A percentile compares a stretch with the other conserved stretches of the same genome.
phyloP scores from a whole-genome alignment of 257 asterid species.

The Nicotiana paniculata region DNA sequence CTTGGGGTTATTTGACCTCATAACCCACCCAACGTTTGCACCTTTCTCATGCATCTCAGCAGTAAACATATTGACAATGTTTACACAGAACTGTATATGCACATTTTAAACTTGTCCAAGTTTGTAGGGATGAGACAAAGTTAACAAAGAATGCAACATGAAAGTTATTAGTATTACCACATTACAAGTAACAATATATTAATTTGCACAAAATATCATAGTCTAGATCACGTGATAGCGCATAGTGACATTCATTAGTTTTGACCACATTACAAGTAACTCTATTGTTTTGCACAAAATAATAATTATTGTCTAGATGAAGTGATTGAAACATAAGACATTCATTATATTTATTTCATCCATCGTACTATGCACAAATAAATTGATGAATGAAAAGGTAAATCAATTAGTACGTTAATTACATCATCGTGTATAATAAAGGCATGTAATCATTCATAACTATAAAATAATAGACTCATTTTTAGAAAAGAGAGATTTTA shows the following conservation, averaged over 20 bases:
- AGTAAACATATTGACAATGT: not conserved
- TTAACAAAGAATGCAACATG: not conserved
- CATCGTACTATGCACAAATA: not conserved
- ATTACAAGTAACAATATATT: not conserved
- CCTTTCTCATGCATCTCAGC: constrained; percentile 54
- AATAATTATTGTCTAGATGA: not conserved
- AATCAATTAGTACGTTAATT: not conserved
- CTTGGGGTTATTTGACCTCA: constrained; percentile 37
- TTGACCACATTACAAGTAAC: not conserved
- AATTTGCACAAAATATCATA: not conserved
- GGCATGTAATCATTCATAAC: not conserved
- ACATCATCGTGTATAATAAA: not conserved
- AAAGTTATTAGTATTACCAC: not conserved
- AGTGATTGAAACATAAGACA: not conserved
- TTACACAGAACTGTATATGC: not conserved
- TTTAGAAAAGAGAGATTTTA: too few species aligned
- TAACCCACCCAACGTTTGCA: constrained; percentile 35
- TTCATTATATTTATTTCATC: not conserved
- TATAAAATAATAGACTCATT: not conserved
- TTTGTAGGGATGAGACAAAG: not conserved
- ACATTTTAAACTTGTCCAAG: not conserved
- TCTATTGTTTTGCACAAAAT: not conserved
- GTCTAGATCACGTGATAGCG: not conserved
- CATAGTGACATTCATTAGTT: too few species aligned
- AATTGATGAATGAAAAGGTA: not conserved